Evolutionary conservation across 2,329 filamentous ascomycete species (phyloP).

Genomic region (Myriosclerotinia duriaeana): DNA sequence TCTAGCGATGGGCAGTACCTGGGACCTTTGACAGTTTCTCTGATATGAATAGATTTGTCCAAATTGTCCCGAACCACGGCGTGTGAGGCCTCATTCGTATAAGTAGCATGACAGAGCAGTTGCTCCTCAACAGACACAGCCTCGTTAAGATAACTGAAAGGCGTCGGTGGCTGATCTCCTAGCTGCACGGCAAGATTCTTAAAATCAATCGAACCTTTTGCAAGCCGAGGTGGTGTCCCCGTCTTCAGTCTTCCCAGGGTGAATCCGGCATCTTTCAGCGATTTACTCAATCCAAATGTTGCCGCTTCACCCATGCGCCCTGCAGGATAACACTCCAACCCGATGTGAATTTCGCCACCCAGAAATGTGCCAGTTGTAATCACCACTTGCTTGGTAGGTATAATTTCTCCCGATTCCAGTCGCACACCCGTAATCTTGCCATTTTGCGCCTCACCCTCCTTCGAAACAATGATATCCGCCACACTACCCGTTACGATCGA

Average conservation of each 20-base stretch:
- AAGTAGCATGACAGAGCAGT: slow-evolving; percentile 80
- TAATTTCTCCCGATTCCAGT: slow-evolving; percentile 81
- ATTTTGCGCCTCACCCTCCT: slow-evolving; percentile 51
- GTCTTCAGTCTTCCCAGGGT: slow-evolving; percentile 89
- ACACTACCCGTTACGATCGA: slow-evolving; percentile 83
- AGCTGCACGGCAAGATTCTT: slow-evolving; percentile 66
- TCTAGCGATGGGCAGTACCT: slow-evolving; percentile 95
- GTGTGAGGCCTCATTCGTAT: slow-evolving; percentile 82
- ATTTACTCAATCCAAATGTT: slow-evolving; percentile 89
- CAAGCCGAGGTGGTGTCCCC: slow-evolving; percentile 86
- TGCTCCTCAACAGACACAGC: slow-evolving; percentile 77
- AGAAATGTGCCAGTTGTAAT: slow-evolving; percentile 97
- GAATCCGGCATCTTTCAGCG: slow-evolving; percentile 83
- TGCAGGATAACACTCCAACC: slow-evolving; percentile 77
- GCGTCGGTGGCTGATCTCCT: slow-evolving; percentile 81
- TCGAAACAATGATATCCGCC: slow-evolving; percentile 82
- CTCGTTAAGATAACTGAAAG: slow-evolving; percentile 89
- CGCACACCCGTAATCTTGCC: slow-evolving; percentile 81
- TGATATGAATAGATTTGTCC: slow-evolving; percentile 94
- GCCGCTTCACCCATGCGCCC: slow-evolving; percentile 93
- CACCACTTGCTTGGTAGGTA: slow-evolving; percentile 77
- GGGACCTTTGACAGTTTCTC: slow-evolving; percentile 90
- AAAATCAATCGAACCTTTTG: slow-evolving; percentile 80
- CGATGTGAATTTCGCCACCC: slow-evolving; percentile 95
- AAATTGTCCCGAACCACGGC: slow-evolving; percentile 83